Percentiles rank a stretch among this genome's conserved stretches.
Evolutionary conservation across 2,329 filamentous ascomycete genomes (phyloP).

Genomic region (Xylariaceae sp.): DNA sequence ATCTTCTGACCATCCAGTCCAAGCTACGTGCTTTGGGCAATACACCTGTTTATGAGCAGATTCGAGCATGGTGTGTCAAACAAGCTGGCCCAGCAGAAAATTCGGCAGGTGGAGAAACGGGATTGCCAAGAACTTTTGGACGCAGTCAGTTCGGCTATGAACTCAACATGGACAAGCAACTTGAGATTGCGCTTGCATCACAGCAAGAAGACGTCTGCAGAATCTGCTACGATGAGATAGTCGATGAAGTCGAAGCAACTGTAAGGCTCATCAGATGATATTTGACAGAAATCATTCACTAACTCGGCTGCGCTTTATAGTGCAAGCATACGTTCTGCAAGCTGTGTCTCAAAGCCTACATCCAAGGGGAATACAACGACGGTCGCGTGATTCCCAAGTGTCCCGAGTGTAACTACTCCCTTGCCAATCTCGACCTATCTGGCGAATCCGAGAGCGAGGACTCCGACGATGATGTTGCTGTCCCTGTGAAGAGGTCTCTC

Average conservation of each 20-base stretch:
- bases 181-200: neutral
- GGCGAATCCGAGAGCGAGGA: neutral
- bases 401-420: slow-evolving; percentile 2
- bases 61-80: slow-evolving; percentile 8
- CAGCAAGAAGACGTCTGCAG: slow-evolving; percentile 4
- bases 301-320: neutral
- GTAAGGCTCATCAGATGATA: neutral
- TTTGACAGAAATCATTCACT: neutral
- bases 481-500: neutral
- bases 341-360: slow-evolving; percentile 1
- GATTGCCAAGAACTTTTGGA: neutral
- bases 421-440: neutral
- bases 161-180: slow-evolving; percentile 1
- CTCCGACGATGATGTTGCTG: neutral
- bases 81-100: neutral
- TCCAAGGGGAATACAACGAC: neutral
- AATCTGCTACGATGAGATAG: slow-evolving; percentile 6
- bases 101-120: neutral
- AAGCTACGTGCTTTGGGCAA: neutral
- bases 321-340: slow-evolving; percentile 10
- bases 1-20: neutral
- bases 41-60: slow-evolving; percentile 2
- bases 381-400: slow-evolving; percentile 3
- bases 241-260: neutral
- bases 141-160: slow-evolving; percentile 8